A percentile compares a stretch with the other conserved stretches of the same genome.
These are phyloP conservation scores for Amauroascus niger DNA, from an alignment of 2,329 filamentous ascomycete genomes.

Conservation along the genomic window DNA sequence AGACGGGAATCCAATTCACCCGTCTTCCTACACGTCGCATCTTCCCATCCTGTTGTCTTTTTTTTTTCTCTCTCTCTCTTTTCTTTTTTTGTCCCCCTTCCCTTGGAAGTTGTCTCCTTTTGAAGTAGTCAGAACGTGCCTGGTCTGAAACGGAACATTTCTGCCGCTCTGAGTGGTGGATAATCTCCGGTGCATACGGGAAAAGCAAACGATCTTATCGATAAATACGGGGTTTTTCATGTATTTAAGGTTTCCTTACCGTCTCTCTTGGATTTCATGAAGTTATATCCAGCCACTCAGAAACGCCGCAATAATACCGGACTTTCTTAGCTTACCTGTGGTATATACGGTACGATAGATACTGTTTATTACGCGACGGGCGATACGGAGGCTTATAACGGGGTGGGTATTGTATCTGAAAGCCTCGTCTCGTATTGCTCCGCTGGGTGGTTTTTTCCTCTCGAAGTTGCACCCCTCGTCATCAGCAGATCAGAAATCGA, in stretches of 20 bases:
- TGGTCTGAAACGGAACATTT: slow-evolving; percentile 10
- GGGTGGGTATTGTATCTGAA: too few relatives aligned
- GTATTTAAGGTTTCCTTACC: too few relatives aligned
- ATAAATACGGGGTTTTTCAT: background rate
- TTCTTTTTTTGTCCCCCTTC: background rate
- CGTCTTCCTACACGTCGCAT: too few relatives aligned
- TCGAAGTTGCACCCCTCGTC: background rate
- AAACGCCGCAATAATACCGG: too few relatives aligned
- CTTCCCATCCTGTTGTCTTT: too few relatives aligned
- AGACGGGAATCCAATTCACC: background rate
- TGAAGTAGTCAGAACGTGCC: background rate
- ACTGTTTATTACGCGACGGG: too few relatives aligned
- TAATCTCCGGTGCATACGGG: slow-evolving; percentile 7
- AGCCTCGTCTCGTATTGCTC: background rate
- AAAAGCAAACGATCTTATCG: background rate
- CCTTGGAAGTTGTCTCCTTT: too few relatives aligned
- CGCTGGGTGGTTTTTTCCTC: background rate
- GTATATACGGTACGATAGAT: too few relatives aligned
- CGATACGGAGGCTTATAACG: too few relatives aligned
- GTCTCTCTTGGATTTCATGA: too few relatives aligned
- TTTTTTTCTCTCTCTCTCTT: background rate
- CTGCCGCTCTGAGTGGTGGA: background rate
- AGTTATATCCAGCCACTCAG: too few relatives aligned
- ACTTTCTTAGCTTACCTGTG: too few relatives aligned
- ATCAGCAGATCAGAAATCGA: background rate